Evolutionary conservation across 2,329 filamentous ascomycete species (phyloP), one percentile per base, ranked within the genome.

Genomic region (Alternaria angustiovoidea): DNA sequence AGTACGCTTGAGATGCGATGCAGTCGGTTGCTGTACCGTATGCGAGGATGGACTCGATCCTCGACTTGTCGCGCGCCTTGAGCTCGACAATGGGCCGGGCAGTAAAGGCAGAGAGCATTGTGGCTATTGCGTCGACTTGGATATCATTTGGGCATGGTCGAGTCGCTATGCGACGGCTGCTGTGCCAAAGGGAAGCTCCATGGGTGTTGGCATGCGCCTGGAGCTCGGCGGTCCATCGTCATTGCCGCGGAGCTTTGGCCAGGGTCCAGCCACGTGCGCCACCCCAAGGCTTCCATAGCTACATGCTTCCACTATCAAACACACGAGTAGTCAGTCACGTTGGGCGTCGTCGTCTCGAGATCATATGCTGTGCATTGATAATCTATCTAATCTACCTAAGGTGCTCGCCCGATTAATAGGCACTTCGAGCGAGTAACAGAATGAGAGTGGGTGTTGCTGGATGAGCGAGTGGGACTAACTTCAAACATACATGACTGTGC

Each of bases 11-110:
- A 38, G 20, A n/a, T 14, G 24, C 56, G 63, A 48, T 44, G 12
- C 36, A 20, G 49, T 34, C 34, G 39, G 24, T 46, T 51, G 32
- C 16, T 80, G 59, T 85, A 92, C 91, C 93, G 81, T 97, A 92
- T 63, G 94, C 92, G 48, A 98, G 86, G 68, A 99, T 92, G 51
- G 92, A 95, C 82, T 99, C 95, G 81, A 99, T 97, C 84, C 91
- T 95, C 68, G 92, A 96, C 84, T 96, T 97, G 87, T 98, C 94
- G 80, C 92, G 90, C 80, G 89, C 89, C 83, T 91, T 94, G 74
- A 99, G 91, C 91, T 99, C 95, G 85, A 98, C 91, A 79, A 99
- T 94, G 66, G 94, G 92, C 76, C 92, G 91, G 83, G 95, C 94
- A 71, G 91, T 96, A 82, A 99, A 99, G 77, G 95, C 95, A 81